Percentiles rank a stretch among this genome's conserved stretches.
These are phyloP conservation scores for Sporothrix mexicana DNA, from an alignment of 2,329 filamentous ascomycete genomes.

Conservation along the genomic window DNA sequence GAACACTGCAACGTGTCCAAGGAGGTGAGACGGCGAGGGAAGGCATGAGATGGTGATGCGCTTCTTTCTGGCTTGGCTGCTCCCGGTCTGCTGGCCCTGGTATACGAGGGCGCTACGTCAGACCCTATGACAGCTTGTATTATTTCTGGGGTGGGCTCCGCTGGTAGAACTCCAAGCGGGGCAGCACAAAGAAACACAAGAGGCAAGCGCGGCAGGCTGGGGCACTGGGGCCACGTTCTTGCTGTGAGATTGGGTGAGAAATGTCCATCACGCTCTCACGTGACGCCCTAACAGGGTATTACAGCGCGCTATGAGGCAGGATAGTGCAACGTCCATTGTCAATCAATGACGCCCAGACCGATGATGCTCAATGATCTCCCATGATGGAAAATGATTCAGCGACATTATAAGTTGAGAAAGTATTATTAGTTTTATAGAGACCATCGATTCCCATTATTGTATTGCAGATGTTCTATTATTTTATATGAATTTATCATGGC, in stretches of 20 bases:
- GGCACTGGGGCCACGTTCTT: not conserved
- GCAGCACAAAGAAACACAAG: not conserved
- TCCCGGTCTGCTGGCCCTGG: no score
- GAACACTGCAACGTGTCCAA: no score
- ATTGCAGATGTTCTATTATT: not conserved
- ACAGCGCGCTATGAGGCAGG: no score
- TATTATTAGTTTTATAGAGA: no score
- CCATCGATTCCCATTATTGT: not conserved
- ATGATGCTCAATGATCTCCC: not conserved
- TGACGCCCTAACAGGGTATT: not conserved
- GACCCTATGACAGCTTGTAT: not conserved
- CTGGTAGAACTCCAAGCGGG: not conserved
- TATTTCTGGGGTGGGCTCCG: not conserved
- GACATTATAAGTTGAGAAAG: not conserved
- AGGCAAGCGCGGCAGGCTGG: not conserved
- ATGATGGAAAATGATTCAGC: not conserved
- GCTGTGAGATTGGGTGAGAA: not conserved
- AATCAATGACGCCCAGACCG: not conserved
- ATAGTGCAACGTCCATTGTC: no score
- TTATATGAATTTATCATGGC: not conserved
- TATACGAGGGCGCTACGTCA: not conserved
- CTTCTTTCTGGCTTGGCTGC: not conserved
- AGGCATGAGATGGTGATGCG: not conserved
- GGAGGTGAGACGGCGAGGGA: no score
- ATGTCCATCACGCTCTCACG: slow-evolving; percentile 8